These are phyloP conservation scores for Fusarium sp. DNA, from an alignment of 2,329 filamentous ascomycete genomes.

Conservation along the genomic window DNA sequence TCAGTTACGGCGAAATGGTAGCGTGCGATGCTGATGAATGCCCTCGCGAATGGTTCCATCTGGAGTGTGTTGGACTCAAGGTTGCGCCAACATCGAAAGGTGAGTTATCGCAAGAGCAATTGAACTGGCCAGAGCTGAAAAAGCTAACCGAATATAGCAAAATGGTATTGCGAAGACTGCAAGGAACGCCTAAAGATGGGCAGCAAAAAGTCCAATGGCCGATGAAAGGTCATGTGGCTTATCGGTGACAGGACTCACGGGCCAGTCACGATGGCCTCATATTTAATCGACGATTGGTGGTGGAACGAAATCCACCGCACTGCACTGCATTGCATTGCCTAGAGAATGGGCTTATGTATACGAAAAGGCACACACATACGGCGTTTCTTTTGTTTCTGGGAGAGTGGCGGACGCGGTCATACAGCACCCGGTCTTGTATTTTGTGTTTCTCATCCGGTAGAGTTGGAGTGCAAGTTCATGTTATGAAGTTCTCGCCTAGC, in stretches of 20 bases:
- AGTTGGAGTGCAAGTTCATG: neutral
- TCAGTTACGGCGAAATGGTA: constrained; percentile 87
- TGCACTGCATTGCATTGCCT: constrained; percentile 24
- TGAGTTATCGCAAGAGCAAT: constrained; percentile 57
- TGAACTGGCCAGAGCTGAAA: neutral
- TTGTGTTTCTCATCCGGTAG: constrained; percentile 15
- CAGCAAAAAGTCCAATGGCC: constrained; percentile 63
- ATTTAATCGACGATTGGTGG: constrained; percentile 24
- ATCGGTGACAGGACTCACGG: constrained; percentile 16
- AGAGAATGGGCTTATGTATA: constrained; percentile 35
- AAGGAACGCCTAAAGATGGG: constrained; percentile 71
- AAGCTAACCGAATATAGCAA: constrained; percentile 63
- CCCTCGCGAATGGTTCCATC: constrained; percentile 83
- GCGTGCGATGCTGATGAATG: constrained; percentile 81
- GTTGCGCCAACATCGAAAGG: constrained; percentile 81
- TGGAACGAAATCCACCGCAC: constrained; percentile 15
- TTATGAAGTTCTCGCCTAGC: constrained; percentile 6
- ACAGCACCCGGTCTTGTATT: constrained; percentile 22
- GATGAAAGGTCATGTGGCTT: constrained; percentile 48
- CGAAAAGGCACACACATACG: constrained; percentile 31
- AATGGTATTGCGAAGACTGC: constrained; percentile 87
- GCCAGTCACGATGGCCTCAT: constrained; percentile 33
- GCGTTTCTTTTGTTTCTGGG: constrained; percentile 39
- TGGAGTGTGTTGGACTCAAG: constrained; percentile 82
- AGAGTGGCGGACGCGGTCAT: constrained; percentile 22